phyloP scores from a whole-genome alignment of 495 filamentous ascomycete genomes.

The Aspergillus bertholletiae region DNA sequence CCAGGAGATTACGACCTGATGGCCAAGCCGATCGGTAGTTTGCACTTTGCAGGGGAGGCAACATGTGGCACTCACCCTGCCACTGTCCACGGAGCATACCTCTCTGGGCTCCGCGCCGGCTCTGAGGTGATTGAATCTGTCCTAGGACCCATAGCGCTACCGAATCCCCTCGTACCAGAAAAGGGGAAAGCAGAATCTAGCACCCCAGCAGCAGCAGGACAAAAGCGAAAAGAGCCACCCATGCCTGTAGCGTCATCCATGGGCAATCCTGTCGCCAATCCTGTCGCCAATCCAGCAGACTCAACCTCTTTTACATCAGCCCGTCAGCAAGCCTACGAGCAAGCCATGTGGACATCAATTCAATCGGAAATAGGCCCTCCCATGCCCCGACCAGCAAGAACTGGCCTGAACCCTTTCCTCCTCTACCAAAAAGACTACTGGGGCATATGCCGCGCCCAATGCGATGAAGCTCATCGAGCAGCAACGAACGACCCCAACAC shows the following conservation, averaged over 20 bases:
- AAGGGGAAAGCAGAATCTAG: conserved; percentile 39
- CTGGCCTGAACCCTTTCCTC: conserved; percentile 69
- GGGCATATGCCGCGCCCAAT: conserved; percentile 66
- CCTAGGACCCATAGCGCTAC: conserved; percentile 75
- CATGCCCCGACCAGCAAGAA: conserved; percentile 64
- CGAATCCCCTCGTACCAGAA: conserved; percentile 72
- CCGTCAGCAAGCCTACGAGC: conserved; percentile 66
- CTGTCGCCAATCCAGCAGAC: conserved; percentile 12
- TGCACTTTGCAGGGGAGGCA: conserved; percentile 96
- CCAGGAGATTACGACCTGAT: conserved; percentile 91
- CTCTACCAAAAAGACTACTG: conserved; percentile 72
- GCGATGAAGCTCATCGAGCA: conserved; percentile 62
- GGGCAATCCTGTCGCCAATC: conserved; percentile 8
- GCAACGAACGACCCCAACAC: conserved; percentile 64
- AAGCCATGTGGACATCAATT: conserved; percentile 66
- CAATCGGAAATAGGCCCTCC: conserved; percentile 67
- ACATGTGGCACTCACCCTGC: conserved; percentile 94
- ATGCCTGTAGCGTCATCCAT: conserved; percentile 1
- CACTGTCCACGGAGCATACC: conserved; percentile 94
- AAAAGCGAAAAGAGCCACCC: conserved; percentile 17
- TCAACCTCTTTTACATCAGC: conserved; percentile 42
- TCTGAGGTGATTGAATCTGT: conserved; percentile 76
- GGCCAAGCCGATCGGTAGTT: conserved; percentile 78
- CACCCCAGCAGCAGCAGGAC: conserved; percentile 18
- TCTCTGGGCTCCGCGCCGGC: conserved; percentile 86